Base-by-base conservation (phyloP, 768 basidiomycete species). In the Sporobolomyces pararoseus region DNA sequence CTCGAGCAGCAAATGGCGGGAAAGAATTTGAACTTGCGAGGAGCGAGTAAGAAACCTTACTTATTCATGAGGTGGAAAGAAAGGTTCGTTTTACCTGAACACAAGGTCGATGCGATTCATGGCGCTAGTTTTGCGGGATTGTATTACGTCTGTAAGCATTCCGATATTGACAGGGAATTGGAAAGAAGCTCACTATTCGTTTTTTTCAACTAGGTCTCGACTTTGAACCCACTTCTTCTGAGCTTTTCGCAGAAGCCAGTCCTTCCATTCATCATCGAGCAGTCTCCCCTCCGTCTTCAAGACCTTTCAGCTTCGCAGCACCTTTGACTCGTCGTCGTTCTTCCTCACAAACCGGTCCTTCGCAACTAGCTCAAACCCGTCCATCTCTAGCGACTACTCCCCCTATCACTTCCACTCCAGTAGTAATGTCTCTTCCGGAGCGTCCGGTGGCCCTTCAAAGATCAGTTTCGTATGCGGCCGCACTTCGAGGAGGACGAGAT, bases 11-110 rank as follows among this genome's bases (percentile, higher is more conserved):
- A 94, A 76, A 84, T 93, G 71, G 85, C 87, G 78, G 83, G 85
- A 77, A 91, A 91, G 0, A 84, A 87, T 70, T 76, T 90, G 79
- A 90, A 89, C 49, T 87, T 95, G 77, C 81, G 85, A 53, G 88
- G 89, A 76, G 61, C 55, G 19, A 27, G 29, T 27, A 65, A 66
- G 50, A 63, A 64, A 60, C 78, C 77, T 57, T 80, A 78, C 55
- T 86, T 93, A 35, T 98, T 97, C 79, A 91, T 98, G 88, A 84
- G 95, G 70, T 94, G 92, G 89, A 98, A 98, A 81, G 95, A 98
- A 81, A 84, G 88, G 76, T 97, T 96, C 80, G 82, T 98, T 62
- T 90, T 97, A n/a, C 93, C 93, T 3, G 90, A 94, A 79, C 90
- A 94, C 81, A 86, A 87, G 68, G 90, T 95, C 46, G 61, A 66